Conservation (phyloP, 2,329 filamentous ascomycete species). For the Neopestalotiopsis sp. region DNA sequence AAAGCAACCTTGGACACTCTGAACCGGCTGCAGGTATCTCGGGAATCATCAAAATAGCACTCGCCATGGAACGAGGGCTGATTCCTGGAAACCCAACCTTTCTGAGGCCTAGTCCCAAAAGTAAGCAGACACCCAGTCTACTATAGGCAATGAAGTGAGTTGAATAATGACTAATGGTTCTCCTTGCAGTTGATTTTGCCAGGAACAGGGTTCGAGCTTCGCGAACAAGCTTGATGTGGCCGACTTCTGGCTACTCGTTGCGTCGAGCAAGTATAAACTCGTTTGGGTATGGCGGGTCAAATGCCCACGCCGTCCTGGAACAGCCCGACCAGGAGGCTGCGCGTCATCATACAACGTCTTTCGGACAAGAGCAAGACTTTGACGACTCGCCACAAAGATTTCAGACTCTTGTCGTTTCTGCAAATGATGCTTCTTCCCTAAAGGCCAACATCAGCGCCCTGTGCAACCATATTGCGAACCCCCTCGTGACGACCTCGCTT, state of each 20-base stretch:
- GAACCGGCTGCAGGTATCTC: slow-evolving; percentile 50
- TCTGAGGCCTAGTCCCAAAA: slow-evolving; percentile 2
- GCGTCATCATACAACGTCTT: too few species aligned
- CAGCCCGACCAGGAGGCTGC: too few species aligned
- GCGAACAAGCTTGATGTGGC: too few species aligned
- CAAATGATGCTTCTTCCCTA: neutral
- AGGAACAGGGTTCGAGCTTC: too few species aligned
- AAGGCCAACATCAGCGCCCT: neutral
- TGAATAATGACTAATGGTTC: neutral
- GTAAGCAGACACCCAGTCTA: too few species aligned
- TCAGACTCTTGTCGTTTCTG: slow-evolving; percentile 1
- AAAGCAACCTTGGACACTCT: slow-evolving; percentile 43
- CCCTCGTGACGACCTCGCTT: neutral
- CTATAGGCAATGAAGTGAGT: neutral
- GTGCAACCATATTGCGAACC: neutral
- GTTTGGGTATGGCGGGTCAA: slow-evolving; percentile 19
- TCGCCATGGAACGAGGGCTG: slow-evolving; percentile 44
- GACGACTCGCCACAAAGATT: too few species aligned
- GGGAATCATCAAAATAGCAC: slow-evolving; percentile 47
- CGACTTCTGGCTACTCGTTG: too few species aligned
- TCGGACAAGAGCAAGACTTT: too few species aligned
- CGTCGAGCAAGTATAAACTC: slow-evolving; percentile 14
- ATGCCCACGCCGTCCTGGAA: slow-evolving; percentile 17
- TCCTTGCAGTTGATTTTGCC: slow-evolving; percentile 3
- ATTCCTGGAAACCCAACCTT: slow-evolving; percentile 41